Evolutionary conservation across 495 filamentous ascomycete species (phyloP).

Genomic region (Aspergillus nidulans): DNA sequence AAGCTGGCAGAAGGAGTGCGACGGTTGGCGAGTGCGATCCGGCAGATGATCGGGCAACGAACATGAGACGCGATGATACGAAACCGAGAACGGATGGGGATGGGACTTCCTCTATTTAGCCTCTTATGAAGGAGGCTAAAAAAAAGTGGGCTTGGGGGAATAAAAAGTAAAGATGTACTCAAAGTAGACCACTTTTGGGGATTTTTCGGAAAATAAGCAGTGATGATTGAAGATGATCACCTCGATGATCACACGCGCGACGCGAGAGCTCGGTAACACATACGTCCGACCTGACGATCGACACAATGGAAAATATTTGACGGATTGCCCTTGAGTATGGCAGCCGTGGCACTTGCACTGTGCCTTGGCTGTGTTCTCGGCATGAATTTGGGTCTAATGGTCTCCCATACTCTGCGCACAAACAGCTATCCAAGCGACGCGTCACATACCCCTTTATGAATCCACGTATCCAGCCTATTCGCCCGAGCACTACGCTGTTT

Average conservation of each 20-base stretch:
- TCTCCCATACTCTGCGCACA: not conserved
- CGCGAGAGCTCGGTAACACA: constrained; percentile 2
- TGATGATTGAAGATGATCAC: not conserved
- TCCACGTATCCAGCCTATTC: not conserved
- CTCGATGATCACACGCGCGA: not conserved
- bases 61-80: not conserved
- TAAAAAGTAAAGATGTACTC: not conserved
- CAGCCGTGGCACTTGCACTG: not conserved
- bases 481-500: no score
- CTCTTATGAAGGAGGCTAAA: not conserved
- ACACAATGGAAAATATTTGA: not conserved
- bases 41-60: not conserved
- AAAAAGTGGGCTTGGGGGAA: not conserved
- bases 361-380: not conserved
- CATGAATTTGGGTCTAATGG: not conserved
- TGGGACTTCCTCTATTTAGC: no score
- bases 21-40: constrained; percentile 13
- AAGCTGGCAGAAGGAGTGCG: constrained; percentile 62
- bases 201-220: not conserved
- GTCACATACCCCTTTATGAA: not conserved
- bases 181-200: not conserved
- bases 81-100: not conserved
- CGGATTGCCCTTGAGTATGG: not conserved
- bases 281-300: constrained; percentile 4
- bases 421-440: not conserved